phyloP scores from a whole-genome alignment of 805 yeast genomes.

The Candida piceae region DNA sequence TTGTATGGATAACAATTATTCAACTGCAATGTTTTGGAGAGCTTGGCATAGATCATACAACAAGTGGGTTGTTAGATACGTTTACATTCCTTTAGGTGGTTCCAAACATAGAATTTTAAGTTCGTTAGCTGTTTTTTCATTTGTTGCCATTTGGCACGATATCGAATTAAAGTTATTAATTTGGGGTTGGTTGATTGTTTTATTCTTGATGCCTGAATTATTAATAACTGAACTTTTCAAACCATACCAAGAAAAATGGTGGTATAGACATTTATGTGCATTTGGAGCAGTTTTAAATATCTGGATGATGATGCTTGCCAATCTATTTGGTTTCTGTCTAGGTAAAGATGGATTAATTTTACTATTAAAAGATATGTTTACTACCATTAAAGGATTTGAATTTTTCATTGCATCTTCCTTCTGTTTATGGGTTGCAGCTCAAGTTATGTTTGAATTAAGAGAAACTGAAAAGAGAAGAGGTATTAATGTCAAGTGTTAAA shows the following conservation, averaged over 20 bases:
- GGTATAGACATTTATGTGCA: slow-evolving; percentile 82
- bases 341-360: slow-evolving; percentile 79
- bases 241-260: slow-evolving; percentile 37
- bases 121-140: slow-evolving; percentile 80
- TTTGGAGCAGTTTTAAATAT: slow-evolving; percentile 84
- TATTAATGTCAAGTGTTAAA: slow-evolving; percentile 71
- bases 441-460: slow-evolving; percentile 91
- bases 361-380: slow-evolving; percentile 64
- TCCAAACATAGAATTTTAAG: slow-evolving; percentile 65
- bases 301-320: slow-evolving; percentile 98
- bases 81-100: slow-evolving; percentile 92
- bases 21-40: slow-evolving; percentile 95
- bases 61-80: slow-evolving; percentile 82
- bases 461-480: slow-evolving; percentile 83
- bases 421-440: slow-evolving; percentile 77
- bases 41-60: slow-evolving; percentile 97
- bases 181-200: slow-evolving; percentile 95
- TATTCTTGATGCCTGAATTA: slow-evolving; percentile 85
- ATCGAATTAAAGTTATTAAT: slow-evolving; percentile 77
- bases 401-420: slow-evolving; percentile 58
- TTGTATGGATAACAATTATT: slow-evolving; percentile 90
- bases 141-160: slow-evolving; percentile 98
- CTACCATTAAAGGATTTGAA: slow-evolving; percentile 61
- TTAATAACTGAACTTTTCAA: slow-evolving; percentile 44
- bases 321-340: slow-evolving; percentile 88